Percentiles rank a stretch among this genome's conserved stretches.
Evolutionary conservation across 2,329 filamentous ascomycete genomes (phyloP).

Genomic region (Microdochium paspali): DNA sequence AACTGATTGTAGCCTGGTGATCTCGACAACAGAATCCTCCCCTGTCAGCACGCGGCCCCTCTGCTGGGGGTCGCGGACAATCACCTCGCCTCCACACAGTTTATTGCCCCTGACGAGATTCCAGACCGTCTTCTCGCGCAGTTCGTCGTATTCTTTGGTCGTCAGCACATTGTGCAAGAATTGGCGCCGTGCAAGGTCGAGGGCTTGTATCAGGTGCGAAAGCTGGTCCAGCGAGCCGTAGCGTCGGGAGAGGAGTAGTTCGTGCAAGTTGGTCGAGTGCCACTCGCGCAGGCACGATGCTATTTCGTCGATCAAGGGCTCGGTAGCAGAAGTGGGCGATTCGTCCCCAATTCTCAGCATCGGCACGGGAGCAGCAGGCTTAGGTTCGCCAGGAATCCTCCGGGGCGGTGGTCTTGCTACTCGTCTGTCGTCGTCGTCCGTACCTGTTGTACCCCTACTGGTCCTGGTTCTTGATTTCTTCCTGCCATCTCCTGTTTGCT

Average conservation of each 20-base stretch:
- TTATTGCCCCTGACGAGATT: slow-evolving; percentile 92
- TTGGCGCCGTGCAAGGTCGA: slow-evolving; percentile 80
- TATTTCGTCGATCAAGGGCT: slow-evolving; percentile 94
- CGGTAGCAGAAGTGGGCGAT: slow-evolving; percentile 77
- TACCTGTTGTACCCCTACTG: neutral
- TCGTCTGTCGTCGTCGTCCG: neutral
- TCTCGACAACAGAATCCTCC: slow-evolving; percentile 85
- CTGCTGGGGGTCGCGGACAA: slow-evolving; percentile 80
- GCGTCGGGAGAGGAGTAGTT: slow-evolving; percentile 72
- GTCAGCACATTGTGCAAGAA: slow-evolving; percentile 93
- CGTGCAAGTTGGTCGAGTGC: slow-evolving; percentile 95
- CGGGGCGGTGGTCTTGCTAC: slow-evolving; percentile 26
- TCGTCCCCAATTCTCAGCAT: slow-evolving; percentile 98
- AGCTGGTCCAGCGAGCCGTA: slow-evolving; percentile 77
- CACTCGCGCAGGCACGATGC: slow-evolving; percentile 94
- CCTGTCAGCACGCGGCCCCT: slow-evolving; percentile 80
- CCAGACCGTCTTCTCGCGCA: slow-evolving; percentile 91
- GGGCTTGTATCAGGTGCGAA: slow-evolving; percentile 67
- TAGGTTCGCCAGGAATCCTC: slow-evolving; percentile 54
- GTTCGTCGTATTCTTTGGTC: slow-evolving; percentile 64
- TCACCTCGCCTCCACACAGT: slow-evolving; percentile 84
- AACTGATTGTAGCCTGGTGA: slow-evolving; percentile 83
- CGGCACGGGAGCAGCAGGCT: slow-evolving; percentile 85
- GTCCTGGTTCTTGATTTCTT: slow-evolving; percentile 3
- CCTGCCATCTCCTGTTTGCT: slow-evolving; percentile 16